Evolutionary conservation across 441 rosid species (phyloP), one percentile per base, ranked within the genome.

Genomic region (Pelargonium exstipulatum): DNA sequence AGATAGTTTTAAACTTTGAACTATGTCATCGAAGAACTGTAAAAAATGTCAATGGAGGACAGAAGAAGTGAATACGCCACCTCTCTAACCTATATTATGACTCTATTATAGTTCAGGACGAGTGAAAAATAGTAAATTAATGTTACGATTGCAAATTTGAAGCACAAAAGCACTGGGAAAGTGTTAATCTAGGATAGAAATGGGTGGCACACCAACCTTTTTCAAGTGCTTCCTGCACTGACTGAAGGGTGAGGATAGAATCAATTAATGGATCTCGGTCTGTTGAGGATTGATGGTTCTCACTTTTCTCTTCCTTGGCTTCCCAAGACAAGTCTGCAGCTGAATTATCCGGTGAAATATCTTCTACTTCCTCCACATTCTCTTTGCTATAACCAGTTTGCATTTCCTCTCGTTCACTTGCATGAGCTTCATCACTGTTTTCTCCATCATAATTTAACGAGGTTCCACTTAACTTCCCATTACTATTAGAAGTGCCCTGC

Each of bases 211-310:
- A 70, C 84, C 4, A 65, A 89, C 98, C 97, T 73, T 78, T 85
- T 81, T 86, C 77, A 10, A 95, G 88, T 58, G 83, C 89, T 80
- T 90, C 86, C 77, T 90, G 94, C 66, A 83, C 81, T 45, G 81
- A 76, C 14, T 82, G 86, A 72, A 88, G 92, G 20, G 83, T 69
- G 45, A 66, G 73, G 69, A 90, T 70, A 37, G 94, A 90, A 62
- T 79, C 83, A 40, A 69, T 68, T 60, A 91, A 81, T 32, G 87
- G 84, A 78, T 88, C 92, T 58, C 12, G 55, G 17, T 80, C 74
- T 62, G 71, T 64, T 53, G 87, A 72, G 24, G 79, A 71, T 29
- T 43, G 74, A 65, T 76, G 78, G 68, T 76, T 78, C 74, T 76
- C 85, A 68, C 32, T 72, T 68, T 82, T 84, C 60, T 74, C 88